phyloP scores from a whole-genome alignment of 129 eudicot genomes.

The Arctium lappa region DNA sequence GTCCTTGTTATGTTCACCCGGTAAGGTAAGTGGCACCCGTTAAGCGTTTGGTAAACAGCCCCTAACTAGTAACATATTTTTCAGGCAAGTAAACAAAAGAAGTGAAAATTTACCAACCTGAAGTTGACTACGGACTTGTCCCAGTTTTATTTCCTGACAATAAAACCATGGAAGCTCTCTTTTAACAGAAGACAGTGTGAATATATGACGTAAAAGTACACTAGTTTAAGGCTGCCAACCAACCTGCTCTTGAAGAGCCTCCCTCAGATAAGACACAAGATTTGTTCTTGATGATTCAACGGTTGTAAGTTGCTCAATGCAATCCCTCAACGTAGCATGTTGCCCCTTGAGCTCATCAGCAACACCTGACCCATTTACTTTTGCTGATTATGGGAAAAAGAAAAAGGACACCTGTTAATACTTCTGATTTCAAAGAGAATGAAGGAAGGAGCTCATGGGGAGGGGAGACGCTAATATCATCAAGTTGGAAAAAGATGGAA shows the following conservation, averaged over 20 bases:
- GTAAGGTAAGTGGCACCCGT: neutral
- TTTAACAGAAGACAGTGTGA: neutral
- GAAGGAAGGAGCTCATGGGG: neutral
- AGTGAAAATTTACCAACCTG: conserved; percentile 45
- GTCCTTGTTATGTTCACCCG: neutral
- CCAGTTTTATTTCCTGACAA: conserved; percentile 77
- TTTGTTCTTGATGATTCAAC: conserved; percentile 74
- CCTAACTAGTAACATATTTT: conserved; percentile 1
- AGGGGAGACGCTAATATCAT: neutral
- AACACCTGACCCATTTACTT: conserved; percentile 40
- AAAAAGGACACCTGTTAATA: neutral
- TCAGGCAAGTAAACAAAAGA: neutral
- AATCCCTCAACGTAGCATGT: conserved; percentile 58
- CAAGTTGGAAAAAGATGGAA: neutral
- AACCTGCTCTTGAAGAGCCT: conserved; percentile 95
- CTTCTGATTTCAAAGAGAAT: neutral
- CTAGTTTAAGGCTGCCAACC: conserved; percentile 5
- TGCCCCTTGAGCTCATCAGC: conserved; percentile 81
- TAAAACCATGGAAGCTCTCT: conserved; percentile 13
- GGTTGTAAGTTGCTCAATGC: conserved; percentile 66
- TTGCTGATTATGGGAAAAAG: conserved; percentile 27
- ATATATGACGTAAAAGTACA: neutral
- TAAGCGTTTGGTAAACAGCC: neutral
- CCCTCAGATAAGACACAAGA: conserved; percentile 65
- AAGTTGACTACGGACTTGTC: conserved; percentile 65